phyloP scores from a whole-genome alignment of 208 protist genomes.

The Leishmania martiniquensis region DNA sequence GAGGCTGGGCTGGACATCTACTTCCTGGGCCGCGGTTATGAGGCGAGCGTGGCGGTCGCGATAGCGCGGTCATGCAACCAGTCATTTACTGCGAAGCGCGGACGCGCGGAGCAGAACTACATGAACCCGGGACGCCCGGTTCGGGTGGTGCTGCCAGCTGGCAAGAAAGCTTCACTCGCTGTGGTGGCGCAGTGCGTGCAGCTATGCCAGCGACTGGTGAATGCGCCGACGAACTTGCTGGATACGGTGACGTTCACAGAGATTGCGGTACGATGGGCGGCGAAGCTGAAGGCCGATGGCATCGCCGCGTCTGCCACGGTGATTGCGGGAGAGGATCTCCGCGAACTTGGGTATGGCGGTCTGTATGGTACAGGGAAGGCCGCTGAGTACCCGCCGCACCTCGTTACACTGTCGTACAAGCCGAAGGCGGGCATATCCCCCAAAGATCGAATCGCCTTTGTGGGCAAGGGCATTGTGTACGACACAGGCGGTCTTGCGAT shows the following conservation, averaged over 20 bases:
- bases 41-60: slow-evolving; percentile 43
- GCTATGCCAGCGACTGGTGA: slow-evolving; percentile 83
- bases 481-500: slow-evolving; percentile 91
- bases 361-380: slow-evolving; percentile 86
- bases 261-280: slow-evolving; percentile 55
- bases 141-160: slow-evolving; percentile 49
- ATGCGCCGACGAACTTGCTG: slow-evolving; percentile 84
- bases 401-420: slow-evolving; percentile 84
- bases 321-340: slow-evolving; percentile 79
- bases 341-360: slow-evolving; percentile 82
- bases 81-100: slow-evolving; percentile 75
- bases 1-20: slow-evolving; percentile 53
- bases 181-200: slow-evolving; percentile 56
- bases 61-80: slow-evolving; percentile 60
- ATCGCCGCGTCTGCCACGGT: slow-evolving; percentile 43
- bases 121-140: slow-evolving; percentile 33
- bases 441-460: slow-evolving; percentile 72
- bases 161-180: slow-evolving; percentile 21
- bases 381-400: slow-evolving; percentile 79
- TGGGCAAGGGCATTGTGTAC: slow-evolving; percentile 94
- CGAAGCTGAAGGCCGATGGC: slow-evolving; percentile 39
- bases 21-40: slow-evolving; percentile 45
- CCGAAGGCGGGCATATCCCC: slow-evolving; percentile 50
- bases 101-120: slow-evolving; percentile 48
- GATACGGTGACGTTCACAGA: slow-evolving; percentile 86